A percentile compares a stretch with the other conserved stretches of the same genome.
phyloP scores from a whole-genome alignment of 192 early-diverging fungal species.

The Coemansia sp. region DNA sequence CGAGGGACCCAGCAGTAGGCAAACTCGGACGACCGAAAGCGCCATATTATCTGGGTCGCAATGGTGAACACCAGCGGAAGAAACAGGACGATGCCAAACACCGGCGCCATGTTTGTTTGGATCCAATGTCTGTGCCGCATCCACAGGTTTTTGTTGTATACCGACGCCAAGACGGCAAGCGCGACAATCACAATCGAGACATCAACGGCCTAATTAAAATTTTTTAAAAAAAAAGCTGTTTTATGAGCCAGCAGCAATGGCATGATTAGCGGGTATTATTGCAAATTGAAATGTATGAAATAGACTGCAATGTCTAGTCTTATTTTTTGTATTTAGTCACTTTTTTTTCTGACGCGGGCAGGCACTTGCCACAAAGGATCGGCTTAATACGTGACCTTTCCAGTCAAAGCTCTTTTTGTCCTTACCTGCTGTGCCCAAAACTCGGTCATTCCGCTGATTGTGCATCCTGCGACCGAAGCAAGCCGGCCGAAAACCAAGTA shows the following conservation, averaged over 20 bases:
- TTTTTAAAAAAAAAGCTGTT: neutral
- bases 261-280: no score
- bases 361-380: no score
- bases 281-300: no score
- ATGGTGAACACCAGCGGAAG: conserved; percentile 34
- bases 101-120: conserved; percentile 36
- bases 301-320: no score
- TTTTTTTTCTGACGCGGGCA: neutral
- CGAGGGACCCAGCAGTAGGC: conserved; percentile 51
- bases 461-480: conserved; percentile 26
- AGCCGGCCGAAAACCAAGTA: conserved; percentile 38
- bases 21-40: conserved; percentile 41
- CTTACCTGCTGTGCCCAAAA: conserved; percentile 44
- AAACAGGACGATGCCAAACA: conserved; percentile 32
- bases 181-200: conserved; percentile 28
- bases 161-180: conserved; percentile 22
- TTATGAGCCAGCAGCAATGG: no score
- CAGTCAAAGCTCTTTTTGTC: neutral
- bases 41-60: conserved; percentile 38
- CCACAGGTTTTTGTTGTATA: conserved; percentile 20
- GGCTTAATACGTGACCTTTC: no score
- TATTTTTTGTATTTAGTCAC: neutral
- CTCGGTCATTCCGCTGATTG: conserved; percentile 42
- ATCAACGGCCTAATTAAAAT: conserved; percentile 25
- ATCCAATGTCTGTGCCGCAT: conserved; percentile 28